phyloP scores from a whole-genome alignment of 177 flowering plant genomes.

The Vitis hybrid region DNA sequence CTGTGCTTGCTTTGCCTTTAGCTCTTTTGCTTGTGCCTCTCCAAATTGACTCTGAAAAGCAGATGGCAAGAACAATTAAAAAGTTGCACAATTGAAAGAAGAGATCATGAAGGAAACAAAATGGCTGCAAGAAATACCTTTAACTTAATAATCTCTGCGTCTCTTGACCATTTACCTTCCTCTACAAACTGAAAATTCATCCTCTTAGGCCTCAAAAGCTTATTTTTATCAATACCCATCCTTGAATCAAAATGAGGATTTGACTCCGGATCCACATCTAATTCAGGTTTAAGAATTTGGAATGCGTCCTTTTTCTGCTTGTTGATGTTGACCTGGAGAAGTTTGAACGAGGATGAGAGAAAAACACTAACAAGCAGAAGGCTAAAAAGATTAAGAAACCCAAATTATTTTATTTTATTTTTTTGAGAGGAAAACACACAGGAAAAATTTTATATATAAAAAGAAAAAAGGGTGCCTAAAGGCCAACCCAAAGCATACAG shows the following conservation, averaged over 20 bases:
- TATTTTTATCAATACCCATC: conserved; percentile 86
- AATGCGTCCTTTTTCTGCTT: conserved; percentile 97
- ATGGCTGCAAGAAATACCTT: conserved; percentile 48
- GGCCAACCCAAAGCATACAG: too few relatives aligned
- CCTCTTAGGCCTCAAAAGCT: conserved; percentile 88
- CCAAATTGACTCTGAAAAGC: conserved; percentile 83
- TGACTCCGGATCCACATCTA: conserved; percentile 80
- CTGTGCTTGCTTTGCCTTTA: conserved; percentile 86
- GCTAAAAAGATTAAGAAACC: background rate
- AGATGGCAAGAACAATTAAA: conserved; percentile 3
- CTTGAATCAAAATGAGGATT: conserved; percentile 84
- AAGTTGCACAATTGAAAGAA: background rate
- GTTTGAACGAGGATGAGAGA: conserved; percentile 11
- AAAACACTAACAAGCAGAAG: background rate
- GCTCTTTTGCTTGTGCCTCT: conserved; percentile 94
- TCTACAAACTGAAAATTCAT: conserved; percentile 93
- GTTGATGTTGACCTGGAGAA: conserved; percentile 91
- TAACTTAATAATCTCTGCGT: conserved; percentile 77
- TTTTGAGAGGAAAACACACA: too few relatives aligned
- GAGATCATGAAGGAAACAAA: background rate
- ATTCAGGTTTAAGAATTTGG: conserved; percentile 87
- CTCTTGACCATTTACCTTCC: conserved; percentile 97
- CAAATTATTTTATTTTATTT: background rate
- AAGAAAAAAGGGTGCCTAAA: background rate
- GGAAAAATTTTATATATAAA: too few relatives aligned